Evolutionary conservation across 1,284 basidiomycete species (phyloP), one percentile per base, ranked within the genome.

Genomic region (Amylostereum areolatum): DNA sequence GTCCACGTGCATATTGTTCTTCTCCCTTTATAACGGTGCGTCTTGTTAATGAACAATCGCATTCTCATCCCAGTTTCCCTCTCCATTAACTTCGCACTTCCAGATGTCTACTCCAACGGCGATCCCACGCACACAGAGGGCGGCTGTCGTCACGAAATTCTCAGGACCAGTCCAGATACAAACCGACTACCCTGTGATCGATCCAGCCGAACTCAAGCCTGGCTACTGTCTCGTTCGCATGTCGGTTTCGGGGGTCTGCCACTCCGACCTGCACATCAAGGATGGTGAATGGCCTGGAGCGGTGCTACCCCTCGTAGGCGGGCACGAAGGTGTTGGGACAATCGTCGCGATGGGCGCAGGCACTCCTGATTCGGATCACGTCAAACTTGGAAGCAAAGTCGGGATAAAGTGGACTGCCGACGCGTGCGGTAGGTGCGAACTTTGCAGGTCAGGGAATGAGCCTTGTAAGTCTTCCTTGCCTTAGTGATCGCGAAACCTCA

Each of bases 351-450:
- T 91, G 56, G 86, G 78, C 9, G 71, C 76, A 32, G 69, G 77
- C 50, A 77, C 74, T n/a, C 59, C 62, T 30, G 58, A 69, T 27
- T 27, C 12, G 18, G 73, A 71, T 12, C 55, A 68, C 7, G 71
- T 79, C 36, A 72, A 73, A 44, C 50, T 87, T 35, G 81, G 83
- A 18, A 81, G 87, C 57, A 67, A 79, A 27, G 88, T 91, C 43
- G 87, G 89, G 2, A 68, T 91, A 62, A 91, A 91, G 59, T 85
- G 82, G 80, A 68, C 85, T 51, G 84, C 80, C 8, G 73, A 77
- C 52, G 72, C 76, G 2, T 91, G 79, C 51, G 58, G 79, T 55
- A 69, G 73, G 67, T 87, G 84, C 61, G 77, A 81, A 50, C 72
- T 75, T 67, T 89, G 85, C 62, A 71, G 73, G 48, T 66, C 59